Percentiles rank a stretch among this genome's conserved stretches.
phyloP scores from a whole-genome alignment of 768 basidiomycete species.

The Lanmaoa pseudosensibilis region DNA sequence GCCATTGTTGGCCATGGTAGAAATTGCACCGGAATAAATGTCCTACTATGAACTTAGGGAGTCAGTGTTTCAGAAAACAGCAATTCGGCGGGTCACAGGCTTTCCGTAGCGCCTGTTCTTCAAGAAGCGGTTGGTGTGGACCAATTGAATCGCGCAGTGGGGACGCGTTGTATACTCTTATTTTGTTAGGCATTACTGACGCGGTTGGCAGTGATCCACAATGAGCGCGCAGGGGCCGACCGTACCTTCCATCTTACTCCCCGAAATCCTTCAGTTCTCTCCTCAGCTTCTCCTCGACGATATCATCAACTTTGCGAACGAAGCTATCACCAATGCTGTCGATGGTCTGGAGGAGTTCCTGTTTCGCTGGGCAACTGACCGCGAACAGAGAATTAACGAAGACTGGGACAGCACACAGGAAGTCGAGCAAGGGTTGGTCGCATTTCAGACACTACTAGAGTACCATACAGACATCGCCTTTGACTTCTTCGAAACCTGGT shows the following conservation, averaged over 20 bases:
- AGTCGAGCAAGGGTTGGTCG: slow-evolving; percentile 76
- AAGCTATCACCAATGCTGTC: slow-evolving; percentile 74
- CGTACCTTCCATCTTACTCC: slow-evolving; percentile 26
- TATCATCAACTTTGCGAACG: slow-evolving; percentile 79
- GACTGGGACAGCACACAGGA: slow-evolving; percentile 66
- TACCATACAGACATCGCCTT: slow-evolving; percentile 88
- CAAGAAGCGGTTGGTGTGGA: too few species aligned
- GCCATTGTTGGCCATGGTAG: slow-evolving; percentile 35
- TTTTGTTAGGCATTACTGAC: slow-evolving; percentile 4
- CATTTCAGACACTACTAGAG: slow-evolving; percentile 87
- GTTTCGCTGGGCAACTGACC: slow-evolving; percentile 69
- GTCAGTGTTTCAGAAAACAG: neutral
- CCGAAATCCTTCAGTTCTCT: slow-evolving; percentile 75
- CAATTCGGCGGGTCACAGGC: neutral
- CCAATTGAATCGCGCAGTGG: neutral
- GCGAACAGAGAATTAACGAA: slow-evolving; percentile 45
- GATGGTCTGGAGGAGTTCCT: slow-evolving; percentile 81
- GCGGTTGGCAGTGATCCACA: slow-evolving; percentile 9
- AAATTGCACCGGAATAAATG: neutral
- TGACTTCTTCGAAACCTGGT: slow-evolving; percentile 91
- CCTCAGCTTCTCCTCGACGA: slow-evolving; percentile 86
- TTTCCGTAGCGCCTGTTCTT: neutral
- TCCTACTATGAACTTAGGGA: neutral
- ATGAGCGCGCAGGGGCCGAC: slow-evolving; percentile 31
- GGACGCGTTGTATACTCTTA: slow-evolving; percentile 31